These are phyloP conservation scores for Suhomyces chickasaworum DNA, from an alignment of 1,139 yeast genomes.

Conservation along the genomic window DNA sequence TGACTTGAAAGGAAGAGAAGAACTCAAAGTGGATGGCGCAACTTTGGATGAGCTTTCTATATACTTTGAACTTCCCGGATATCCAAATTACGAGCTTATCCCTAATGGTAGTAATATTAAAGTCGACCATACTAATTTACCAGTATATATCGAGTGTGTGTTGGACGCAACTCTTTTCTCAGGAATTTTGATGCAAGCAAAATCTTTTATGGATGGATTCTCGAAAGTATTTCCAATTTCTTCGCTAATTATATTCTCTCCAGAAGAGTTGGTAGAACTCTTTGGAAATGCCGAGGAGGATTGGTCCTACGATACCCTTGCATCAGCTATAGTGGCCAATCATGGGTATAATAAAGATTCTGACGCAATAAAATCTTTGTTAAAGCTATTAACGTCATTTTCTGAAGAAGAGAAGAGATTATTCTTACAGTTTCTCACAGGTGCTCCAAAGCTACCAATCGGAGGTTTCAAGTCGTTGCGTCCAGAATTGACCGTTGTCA, in stretches of 20 bases:
- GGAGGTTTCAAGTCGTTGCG: conserved; percentile 87
- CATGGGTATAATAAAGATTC: conserved; percentile 88
- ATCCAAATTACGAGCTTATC: conserved; percentile 58
- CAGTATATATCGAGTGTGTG: conserved; percentile 57
- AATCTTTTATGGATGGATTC: conserved; percentile 78
- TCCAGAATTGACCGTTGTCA: conserved; percentile 86
- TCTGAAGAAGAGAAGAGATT: conserved; percentile 57
- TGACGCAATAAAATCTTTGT: conserved; percentile 56
- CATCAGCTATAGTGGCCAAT: conserved; percentile 71
- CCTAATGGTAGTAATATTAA: conserved; percentile 54
- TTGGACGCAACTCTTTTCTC: conserved; percentile 60
- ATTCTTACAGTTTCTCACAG: conserved; percentile 87
- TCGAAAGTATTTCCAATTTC: conserved; percentile 80
- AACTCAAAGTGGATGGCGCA: conserved; percentile 41
- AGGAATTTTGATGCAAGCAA: conserved; percentile 68
- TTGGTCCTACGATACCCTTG: conserved; percentile 72
- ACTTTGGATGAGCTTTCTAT: conserved; percentile 57
- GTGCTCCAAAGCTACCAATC: conserved; percentile 88
- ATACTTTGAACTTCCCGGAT: conserved; percentile 78
- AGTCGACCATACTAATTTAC: conserved; percentile 59
- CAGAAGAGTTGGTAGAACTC: conserved; percentile 68
- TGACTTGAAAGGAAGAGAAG: conserved; percentile 23
- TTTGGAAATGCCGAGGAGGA: conserved; percentile 77
- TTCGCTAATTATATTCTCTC: conserved; percentile 69
- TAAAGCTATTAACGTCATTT: conserved; percentile 62